Conservation (phyloP, 306 rosid genomes). For the Herpetospermum pedunculosum region DNA sequence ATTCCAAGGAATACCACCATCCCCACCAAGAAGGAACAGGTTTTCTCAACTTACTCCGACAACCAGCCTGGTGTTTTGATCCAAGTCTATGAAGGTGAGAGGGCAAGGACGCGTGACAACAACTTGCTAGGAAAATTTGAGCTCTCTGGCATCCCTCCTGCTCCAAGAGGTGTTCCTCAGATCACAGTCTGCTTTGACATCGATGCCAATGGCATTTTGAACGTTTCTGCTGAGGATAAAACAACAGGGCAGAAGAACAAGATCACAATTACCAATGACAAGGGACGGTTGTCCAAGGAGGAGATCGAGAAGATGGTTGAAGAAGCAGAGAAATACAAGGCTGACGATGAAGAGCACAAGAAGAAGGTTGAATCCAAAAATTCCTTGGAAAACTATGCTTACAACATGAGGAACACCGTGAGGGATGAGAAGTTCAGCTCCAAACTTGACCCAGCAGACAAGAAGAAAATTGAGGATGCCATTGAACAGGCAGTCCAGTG, state of each 20-base stretch:
- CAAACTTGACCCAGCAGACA: slow-evolving; percentile 21
- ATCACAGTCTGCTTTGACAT: slow-evolving; percentile 50
- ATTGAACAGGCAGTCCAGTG: slow-evolving; percentile 36
- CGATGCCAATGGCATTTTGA: slow-evolving; percentile 54
- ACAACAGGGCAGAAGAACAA: slow-evolving; percentile 41
- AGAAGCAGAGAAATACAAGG: slow-evolving; percentile 59
- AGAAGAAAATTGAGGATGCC: slow-evolving; percentile 50
- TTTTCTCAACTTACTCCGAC: slow-evolving; percentile 54
- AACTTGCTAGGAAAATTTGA: slow-evolving; percentile 40
- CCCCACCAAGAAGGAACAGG: slow-evolving; percentile 64
- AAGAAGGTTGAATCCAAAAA: slow-evolving; percentile 44
- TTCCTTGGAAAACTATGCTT: slow-evolving; percentile 38
- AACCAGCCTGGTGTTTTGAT: slow-evolving; percentile 55
- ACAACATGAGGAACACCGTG: slow-evolving; percentile 43
- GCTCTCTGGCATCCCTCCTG: slow-evolving; percentile 48
- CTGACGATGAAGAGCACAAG: slow-evolving; percentile 52
- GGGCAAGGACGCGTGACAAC: slow-evolving; percentile 42
- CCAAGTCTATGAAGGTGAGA: slow-evolving; percentile 50
- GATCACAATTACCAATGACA: slow-evolving; percentile 47
- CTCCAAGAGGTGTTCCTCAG: slow-evolving; percentile 47
- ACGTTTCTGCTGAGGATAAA: slow-evolving; percentile 48
- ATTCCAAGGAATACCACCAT: slow-evolving; percentile 59
- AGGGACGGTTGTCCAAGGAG: slow-evolving; percentile 39
- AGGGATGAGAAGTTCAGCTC: slow-evolving; percentile 37
- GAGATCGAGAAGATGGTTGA: slow-evolving; percentile 52